These are phyloP conservation scores for Pythium monospermum DNA, from an alignment of 352 stramenopile species.

Conservation along the genomic window DNA sequence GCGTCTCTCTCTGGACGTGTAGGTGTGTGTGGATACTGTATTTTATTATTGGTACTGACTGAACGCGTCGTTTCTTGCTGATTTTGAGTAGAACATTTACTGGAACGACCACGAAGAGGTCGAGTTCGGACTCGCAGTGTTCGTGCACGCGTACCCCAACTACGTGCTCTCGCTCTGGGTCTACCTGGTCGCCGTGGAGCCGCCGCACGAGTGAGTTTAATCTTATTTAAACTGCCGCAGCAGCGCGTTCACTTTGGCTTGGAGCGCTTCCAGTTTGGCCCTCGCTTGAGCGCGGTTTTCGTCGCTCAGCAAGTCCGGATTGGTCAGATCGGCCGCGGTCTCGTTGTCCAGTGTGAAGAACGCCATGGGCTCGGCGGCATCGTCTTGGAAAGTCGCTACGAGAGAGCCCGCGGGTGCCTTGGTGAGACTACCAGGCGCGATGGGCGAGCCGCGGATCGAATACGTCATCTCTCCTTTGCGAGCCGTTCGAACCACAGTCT, in stretches of 20 bases:
- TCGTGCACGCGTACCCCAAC: slow-evolving; percentile 82
- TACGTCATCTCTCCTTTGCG: slow-evolving; percentile 73
- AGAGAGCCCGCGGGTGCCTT: slow-evolving; percentile 50
- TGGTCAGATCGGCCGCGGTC: slow-evolving; percentile 53
- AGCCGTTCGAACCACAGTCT: slow-evolving; percentile 59
- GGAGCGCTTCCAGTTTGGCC: slow-evolving; percentile 60
- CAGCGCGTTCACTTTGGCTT: slow-evolving; percentile 62
- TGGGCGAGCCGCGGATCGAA: slow-evolving; percentile 61
- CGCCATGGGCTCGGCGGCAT: slow-evolving; percentile 33
- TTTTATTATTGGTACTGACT: neutral
- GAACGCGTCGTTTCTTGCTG: neutral
- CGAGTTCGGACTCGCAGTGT: slow-evolving; percentile 89
- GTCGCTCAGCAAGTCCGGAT: slow-evolving; percentile 53
- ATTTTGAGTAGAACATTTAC: slow-evolving; percentile 72
- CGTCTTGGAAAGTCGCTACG: slow-evolving; percentile 55
- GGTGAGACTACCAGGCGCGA: slow-evolving; percentile 47
- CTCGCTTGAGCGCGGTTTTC: slow-evolving; percentile 50
- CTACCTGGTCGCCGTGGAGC: slow-evolving; percentile 79
- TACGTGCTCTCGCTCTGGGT: slow-evolving; percentile 91
- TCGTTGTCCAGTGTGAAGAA: slow-evolving; percentile 62
- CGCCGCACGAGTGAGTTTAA: slow-evolving; percentile 17
- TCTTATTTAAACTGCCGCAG: slow-evolving; percentile 51
- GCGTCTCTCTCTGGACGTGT: slow-evolving; percentile 10
- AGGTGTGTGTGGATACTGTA: too few species aligned
- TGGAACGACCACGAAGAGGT: slow-evolving; percentile 75